Percentiles rank a stretch among this genome's conserved stretches.
These are phyloP conservation scores for Lizonia empirigonia DNA, from an alignment of 2,329 filamentous ascomycete species.

Conservation along the genomic window DNA sequence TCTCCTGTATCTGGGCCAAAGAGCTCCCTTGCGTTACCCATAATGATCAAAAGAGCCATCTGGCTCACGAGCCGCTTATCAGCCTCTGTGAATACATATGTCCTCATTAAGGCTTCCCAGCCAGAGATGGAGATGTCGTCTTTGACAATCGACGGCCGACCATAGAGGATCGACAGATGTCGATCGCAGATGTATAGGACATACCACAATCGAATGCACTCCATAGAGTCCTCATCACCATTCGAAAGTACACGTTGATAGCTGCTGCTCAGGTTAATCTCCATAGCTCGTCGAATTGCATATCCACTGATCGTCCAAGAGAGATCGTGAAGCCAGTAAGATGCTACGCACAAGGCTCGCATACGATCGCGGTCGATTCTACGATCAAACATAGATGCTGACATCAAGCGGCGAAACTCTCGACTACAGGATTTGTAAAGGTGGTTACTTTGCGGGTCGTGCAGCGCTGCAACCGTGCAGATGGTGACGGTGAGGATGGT, in stretches of 20 bases:
- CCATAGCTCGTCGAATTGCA: conserved; percentile 57
- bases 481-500: conserved; percentile 62
- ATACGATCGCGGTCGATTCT: conserved; percentile 64
- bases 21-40: conserved; percentile 59
- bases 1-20: conserved; percentile 63
- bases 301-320: conserved; percentile 67
- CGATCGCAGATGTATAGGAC: conserved; percentile 66
- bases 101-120: conserved; percentile 62
- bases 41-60: conserved; percentile 63
- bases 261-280: conserved; percentile 54
- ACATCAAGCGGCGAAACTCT: conserved; percentile 63
- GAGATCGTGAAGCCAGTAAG: conserved; percentile 67
- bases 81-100: conserved; percentile 57
- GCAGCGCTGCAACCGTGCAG: conserved; percentile 63
- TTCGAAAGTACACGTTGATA: conserved; percentile 50
- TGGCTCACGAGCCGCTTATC: conserved; percentile 65
- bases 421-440: conserved; percentile 60
- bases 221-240: conserved; percentile 53
- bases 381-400: conserved; percentile 62
- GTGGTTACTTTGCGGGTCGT: conserved; percentile 61
- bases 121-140: conserved; percentile 64
- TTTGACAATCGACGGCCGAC: conserved; percentile 62
- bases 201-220: conserved; percentile 66
- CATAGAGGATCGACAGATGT: conserved; percentile 67
- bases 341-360: conserved; percentile 64